Evolutionary conservation across 768 basidiomycete genomes (phyloP), one percentile per base, ranked within the genome.

Genomic region (Lepiota venenata): DNA sequence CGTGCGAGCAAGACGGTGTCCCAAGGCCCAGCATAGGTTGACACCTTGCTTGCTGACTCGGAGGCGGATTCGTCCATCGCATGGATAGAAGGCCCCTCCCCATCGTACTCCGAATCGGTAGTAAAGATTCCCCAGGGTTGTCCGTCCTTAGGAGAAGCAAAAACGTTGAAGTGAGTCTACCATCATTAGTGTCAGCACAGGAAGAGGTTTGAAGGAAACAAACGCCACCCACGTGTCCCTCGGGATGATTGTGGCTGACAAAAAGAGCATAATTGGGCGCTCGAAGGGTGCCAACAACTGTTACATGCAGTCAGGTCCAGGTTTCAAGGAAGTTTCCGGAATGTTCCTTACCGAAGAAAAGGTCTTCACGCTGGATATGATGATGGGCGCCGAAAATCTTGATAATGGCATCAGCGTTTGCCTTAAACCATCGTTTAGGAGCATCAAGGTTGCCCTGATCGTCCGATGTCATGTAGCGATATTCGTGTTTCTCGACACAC

Each of bases 1-100:
- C 83, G 72, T 10, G 86, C 81, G 21, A 91, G 63, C 18, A 89
- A 70, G 12, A 91, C 75, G 2, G 84, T 76, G 56, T 86, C 77
- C 81, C 78, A 83, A 4, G 64, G 63, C 4, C 59, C 66, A 51
- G 73, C 72, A 10, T 63, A 63, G 10, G 60, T 63, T 1, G 65
- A 66, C 6, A 66, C 61, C 48, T 63, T 66, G 50, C 62, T 64
- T 18, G 60, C 61, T 11, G 73, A 79, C 12, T 69, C 62, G 3
- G 68, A 67, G 39, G 64, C 40, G 2, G 46, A 36, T 25, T 55
- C 46, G 32, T n/a, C 53, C 15, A 47, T 46, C 37, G 39, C 39
- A 47, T 42, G 46, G 21, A 42, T 8, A 5, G 9, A 14, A 44
- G 52, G 60, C 16, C 60, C 61, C 15, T 50, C 50, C 32, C 57